These are phyloP conservation scores for Tolypocladium album DNA, from an alignment of 2,329 filamentous ascomycete species.

Conservation along the genomic window DNA sequence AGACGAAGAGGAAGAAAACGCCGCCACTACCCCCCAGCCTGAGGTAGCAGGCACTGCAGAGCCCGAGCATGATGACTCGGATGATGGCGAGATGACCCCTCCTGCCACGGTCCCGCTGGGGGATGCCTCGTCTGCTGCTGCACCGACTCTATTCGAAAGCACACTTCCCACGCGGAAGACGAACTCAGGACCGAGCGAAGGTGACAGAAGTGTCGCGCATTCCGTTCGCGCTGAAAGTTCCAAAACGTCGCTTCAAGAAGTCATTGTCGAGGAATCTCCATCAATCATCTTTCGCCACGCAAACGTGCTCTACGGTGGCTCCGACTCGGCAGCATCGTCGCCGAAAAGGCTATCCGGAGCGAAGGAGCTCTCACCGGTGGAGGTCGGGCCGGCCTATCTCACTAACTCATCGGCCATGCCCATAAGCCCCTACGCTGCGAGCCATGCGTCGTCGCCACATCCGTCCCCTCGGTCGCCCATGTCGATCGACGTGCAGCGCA, in stretches of 20 bases:
- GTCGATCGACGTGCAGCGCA: conserved; percentile 59
- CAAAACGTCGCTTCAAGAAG: conserved; percentile 38
- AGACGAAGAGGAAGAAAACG: conserved; percentile 54
- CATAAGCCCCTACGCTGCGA: conserved; percentile 55
- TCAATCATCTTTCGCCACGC: conserved; percentile 28
- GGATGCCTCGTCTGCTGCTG: conserved; percentile 12
- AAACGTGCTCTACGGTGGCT: conserved; percentile 19
- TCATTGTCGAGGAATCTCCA: conserved; percentile 35
- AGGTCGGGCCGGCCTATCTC: conserved; percentile 34
- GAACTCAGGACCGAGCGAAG: conserved; percentile 33
- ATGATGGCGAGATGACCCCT: conserved; percentile 25
- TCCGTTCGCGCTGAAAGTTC: conserved; percentile 37
- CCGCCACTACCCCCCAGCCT: conserved; percentile 15
- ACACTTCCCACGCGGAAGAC: conserved; percentile 26
- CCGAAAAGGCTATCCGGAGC: conserved; percentile 27
- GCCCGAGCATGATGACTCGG: conserved; percentile 30
- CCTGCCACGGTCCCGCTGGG: conserved; percentile 11
- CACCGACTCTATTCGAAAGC: conserved; percentile 8
- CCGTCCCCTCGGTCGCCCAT: conserved; percentile 60
- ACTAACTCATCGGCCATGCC: conserved; percentile 34
- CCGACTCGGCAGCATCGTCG: conserved; percentile 33
- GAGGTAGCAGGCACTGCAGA: not conserved
- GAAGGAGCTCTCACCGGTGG: conserved; percentile 39
- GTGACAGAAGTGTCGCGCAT: conserved; percentile 13
- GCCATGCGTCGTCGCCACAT: conserved; percentile 49